phyloP scores from a whole-genome alignment of 2,329 filamentous ascomycete genomes.

The Fusarium sp. region DNA sequence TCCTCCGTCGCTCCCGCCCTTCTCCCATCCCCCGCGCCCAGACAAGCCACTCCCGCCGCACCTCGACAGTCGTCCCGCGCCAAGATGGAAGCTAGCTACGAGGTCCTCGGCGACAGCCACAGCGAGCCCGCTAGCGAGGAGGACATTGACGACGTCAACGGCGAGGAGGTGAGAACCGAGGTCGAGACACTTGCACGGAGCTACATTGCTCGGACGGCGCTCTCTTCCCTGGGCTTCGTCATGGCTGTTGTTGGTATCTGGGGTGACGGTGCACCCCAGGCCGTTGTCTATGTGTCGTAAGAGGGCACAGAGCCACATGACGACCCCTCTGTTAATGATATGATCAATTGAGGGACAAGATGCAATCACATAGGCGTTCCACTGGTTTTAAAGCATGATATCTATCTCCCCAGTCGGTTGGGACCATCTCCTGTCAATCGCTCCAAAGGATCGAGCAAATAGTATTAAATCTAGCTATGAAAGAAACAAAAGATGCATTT shows the following conservation, averaged over 20 bases:
- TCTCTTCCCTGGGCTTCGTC: conserved; percentile 68
- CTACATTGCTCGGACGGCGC: conserved; percentile 65
- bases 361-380: conserved; percentile 33
- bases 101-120: conserved; percentile 70
- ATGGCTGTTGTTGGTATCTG: conserved; percentile 75
- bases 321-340: conserved; percentile 17
- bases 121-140: conserved; percentile 63
- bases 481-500: background rate
- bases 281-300: conserved; percentile 51
- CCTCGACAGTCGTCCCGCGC: conserved; percentile 50
- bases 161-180: conserved; percentile 70
- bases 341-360: conserved; percentile 28
- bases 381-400: conserved; percentile 17
- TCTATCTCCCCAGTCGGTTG: conserved; percentile 6
- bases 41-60: conserved; percentile 44
- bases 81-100: conserved; percentile 78
- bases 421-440: conserved; percentile 37
- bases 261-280: conserved; percentile 67
- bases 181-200: conserved; percentile 67
- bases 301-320: background rate
- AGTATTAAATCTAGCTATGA: background rate
- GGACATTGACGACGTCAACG: conserved; percentile 67
- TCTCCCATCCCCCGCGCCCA: conserved; percentile 53
- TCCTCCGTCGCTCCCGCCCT: conserved; percentile 67
- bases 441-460: conserved; percentile 11